These are phyloP conservation scores for Mortierella sp. DNA, from an alignment of 371 early-diverging fungal species.

Conservation along the genomic window DNA sequence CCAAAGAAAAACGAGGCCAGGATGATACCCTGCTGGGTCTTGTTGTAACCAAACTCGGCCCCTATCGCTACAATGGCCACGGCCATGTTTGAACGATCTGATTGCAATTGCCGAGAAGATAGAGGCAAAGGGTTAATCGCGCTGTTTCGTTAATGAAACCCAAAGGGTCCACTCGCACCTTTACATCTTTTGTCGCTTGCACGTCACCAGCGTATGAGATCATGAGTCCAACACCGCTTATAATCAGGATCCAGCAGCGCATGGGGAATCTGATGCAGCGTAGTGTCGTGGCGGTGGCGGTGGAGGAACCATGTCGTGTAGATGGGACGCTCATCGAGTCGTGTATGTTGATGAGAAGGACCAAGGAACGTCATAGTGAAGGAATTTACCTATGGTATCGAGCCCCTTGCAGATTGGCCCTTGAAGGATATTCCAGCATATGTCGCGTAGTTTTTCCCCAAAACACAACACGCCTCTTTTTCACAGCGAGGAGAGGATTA, in stretches of 20 bases:
- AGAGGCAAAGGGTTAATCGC: not conserved
- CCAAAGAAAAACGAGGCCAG: conserved; percentile 58
- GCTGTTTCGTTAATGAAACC: not conserved
- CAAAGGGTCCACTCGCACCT: not conserved
- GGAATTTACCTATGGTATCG: not conserved
- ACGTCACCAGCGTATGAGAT: conserved; percentile 54
- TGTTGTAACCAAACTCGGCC: conserved; percentile 39
- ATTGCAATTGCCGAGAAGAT: not conserved
- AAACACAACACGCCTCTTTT: too few species aligned
- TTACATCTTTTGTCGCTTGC: not conserved
- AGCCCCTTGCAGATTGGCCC: not conserved
- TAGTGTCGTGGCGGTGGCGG: not conserved
- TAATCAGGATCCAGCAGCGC: conserved; percentile 34
- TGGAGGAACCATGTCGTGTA: not conserved
- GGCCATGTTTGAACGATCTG: conserved; percentile 59
- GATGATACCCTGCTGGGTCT: conserved; percentile 50
- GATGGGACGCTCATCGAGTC: conserved; percentile 15
- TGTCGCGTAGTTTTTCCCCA: too few species aligned
- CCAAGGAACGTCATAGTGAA: not conserved
- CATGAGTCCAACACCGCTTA: conserved; percentile 42
- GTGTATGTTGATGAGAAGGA: not conserved
- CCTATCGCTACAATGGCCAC: conserved; percentile 58
- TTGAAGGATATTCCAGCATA: too few species aligned
- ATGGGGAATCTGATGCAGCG: conserved; percentile 27
- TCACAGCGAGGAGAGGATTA: too few species aligned